Conservation (phyloP, 2,329 filamentous ascomycete species). For the Arthrobotrys entomopaga region DNA sequence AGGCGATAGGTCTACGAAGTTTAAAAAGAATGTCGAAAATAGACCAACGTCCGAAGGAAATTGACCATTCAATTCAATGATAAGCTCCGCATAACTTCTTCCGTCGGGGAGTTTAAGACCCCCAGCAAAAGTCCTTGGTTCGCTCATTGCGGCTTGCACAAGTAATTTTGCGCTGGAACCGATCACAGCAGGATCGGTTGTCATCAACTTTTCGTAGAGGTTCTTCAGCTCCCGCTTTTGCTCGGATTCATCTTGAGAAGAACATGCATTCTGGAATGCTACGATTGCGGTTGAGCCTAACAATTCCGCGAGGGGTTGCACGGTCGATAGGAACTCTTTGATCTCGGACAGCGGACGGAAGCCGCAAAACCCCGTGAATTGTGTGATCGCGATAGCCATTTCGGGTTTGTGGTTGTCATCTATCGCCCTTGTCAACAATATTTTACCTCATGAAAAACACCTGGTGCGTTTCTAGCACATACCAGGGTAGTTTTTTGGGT, state of each 20-base stretch:
- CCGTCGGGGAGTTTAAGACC: slow-evolving; percentile 60
- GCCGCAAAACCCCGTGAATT: slow-evolving; percentile 94
- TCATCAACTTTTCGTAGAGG: slow-evolving; percentile 83
- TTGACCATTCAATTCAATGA: slow-evolving; percentile 79
- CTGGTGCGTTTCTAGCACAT: slow-evolving; percentile 2
- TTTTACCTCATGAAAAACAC: no score
- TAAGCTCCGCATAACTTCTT: slow-evolving; percentile 78
- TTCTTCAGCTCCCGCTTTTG: slow-evolving; percentile 80
- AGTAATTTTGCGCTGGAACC: slow-evolving; percentile 74
- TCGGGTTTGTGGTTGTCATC: slow-evolving; percentile 99
- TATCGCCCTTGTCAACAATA: slow-evolving; percentile 47
- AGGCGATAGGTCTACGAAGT: slow-evolving; percentile 85
- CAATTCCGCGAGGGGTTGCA: slow-evolving; percentile 73
- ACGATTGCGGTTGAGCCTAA: slow-evolving; percentile 73
- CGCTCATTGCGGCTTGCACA: slow-evolving; percentile 74
- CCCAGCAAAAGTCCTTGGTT: slow-evolving; percentile 78
- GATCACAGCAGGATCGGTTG: slow-evolving; percentile 74
- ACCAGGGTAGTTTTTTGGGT: slow-evolving; percentile 88
- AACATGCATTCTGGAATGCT: slow-evolving; percentile 69
- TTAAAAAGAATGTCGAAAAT: slow-evolving; percentile 96
- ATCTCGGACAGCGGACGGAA: slow-evolving; percentile 91
- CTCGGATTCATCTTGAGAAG: slow-evolving; percentile 62
- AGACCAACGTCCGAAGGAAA: slow-evolving; percentile 92
- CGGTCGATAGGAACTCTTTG: slow-evolving; percentile 78
- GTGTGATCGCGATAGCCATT: slow-evolving; percentile 97